A percentile compares a stretch with the other conserved stretches of the same genome.
phyloP scores from a whole-genome alignment of 352 stramenopile genomes.

The Phytophthora pinifolia region DNA sequence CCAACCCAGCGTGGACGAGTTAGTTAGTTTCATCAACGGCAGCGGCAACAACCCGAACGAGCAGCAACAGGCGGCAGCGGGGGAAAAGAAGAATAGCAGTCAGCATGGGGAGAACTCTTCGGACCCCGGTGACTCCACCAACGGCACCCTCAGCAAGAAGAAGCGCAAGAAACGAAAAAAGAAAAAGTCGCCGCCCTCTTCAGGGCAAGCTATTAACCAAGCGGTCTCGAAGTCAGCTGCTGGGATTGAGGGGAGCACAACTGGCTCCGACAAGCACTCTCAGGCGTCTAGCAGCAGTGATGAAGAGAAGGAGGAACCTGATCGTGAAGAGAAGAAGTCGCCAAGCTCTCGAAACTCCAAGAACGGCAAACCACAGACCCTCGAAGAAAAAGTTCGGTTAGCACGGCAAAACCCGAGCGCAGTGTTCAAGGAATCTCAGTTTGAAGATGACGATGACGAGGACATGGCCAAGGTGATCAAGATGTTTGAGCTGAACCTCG shows the following conservation, averaged over 20 bases:
- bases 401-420: constrained; percentile 71
- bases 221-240: constrained; percentile 6
- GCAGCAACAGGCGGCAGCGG: constrained; percentile 27
- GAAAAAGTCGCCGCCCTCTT: constrained; percentile 49
- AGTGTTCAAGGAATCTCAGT: constrained; percentile 81
- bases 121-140: constrained; percentile 28
- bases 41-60: constrained; percentile 31
- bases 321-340: constrained; percentile 9
- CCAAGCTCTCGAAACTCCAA: constrained; percentile 12
- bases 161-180: constrained; percentile 80
- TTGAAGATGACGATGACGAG: constrained; percentile 80
- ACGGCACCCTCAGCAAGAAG: constrained; percentile 40
- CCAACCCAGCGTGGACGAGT: constrained; percentile 78
- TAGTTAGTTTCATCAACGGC: constrained; percentile 84
- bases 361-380: constrained; percentile 19
- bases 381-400: constrained; percentile 69
- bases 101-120: constrained; percentile 30
- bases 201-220: constrained; percentile 16
- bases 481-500: constrained; percentile 72
- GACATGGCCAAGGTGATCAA: constrained; percentile 76
- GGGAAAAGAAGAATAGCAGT: constrained; percentile 29
- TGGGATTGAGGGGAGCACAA: constrained; percentile 6
- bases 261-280: constrained; percentile 5
- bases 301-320: constrained; percentile 24
- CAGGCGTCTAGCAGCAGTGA: constrained; percentile 32